A percentile compares a stretch with the other conserved stretches of the same genome.
Conservation (phyloP, 495 filamentous ascomycete species). For the Podospora comata region DNA sequence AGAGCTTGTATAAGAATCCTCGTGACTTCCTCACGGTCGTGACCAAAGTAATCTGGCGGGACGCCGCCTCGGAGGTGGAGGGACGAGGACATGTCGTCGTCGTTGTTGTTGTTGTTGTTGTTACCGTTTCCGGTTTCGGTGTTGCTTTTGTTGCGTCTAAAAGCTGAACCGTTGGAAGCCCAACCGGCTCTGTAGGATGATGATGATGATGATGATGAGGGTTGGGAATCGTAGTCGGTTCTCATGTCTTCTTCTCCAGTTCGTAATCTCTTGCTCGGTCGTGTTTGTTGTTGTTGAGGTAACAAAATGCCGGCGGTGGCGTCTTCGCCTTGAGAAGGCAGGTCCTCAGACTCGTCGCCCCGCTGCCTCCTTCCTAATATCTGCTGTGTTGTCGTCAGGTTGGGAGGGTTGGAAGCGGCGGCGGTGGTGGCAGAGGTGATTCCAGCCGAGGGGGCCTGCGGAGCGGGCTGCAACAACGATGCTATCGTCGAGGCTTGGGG, state of each 20-base stretch:
- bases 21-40: constrained; percentile 91
- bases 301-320: not conserved
- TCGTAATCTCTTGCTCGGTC: constrained; percentile 1
- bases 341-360: constrained; percentile 9
- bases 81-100: constrained; percentile 1
- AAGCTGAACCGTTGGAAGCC: not conserved
- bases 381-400: not conserved
- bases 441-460: constrained; percentile 4
- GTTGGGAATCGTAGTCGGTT: not conserved
- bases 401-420: not conserved
- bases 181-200: not conserved
- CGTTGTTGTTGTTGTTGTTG: not conserved
- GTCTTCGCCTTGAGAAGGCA: not conserved
- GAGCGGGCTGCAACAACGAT: constrained; percentile 6
- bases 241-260: not conserved
- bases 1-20: constrained; percentile 89
- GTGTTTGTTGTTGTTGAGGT: not conserved
- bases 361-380: constrained; percentile 14
- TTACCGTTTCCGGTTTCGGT: not conserved
- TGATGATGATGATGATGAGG: not conserved
- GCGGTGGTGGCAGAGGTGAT: not conserved
- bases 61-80: not conserved
- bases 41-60: constrained; percentile 56
- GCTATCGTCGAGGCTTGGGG: not conserved
- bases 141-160: not conserved